Evolutionary conservation across 2,329 filamentous ascomycete genomes (phyloP), one percentile per base, ranked within the genome.

Genomic region (Arthrobotrys conoides): DNA sequence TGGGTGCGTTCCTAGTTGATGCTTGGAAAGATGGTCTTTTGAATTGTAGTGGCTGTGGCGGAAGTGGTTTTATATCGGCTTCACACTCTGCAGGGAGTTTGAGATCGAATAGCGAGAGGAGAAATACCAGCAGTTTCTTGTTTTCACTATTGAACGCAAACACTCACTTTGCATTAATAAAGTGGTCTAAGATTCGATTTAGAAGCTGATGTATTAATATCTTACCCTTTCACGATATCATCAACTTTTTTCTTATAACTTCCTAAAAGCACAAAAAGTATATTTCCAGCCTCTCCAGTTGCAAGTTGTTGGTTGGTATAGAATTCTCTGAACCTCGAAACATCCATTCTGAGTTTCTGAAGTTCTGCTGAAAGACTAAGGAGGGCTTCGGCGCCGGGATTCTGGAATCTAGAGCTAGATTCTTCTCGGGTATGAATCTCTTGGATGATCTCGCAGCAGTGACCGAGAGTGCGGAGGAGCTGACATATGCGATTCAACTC

Each of bases 401-500:
- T 20, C 2, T 49, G 36, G 33, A 33, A 9, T 27, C 20, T 41
- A 20, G 36, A 27, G 14, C 10, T 48, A 20, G n/a, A 2, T 6
- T 14, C 14, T 3, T 46, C 41, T 30, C 69, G 57, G 12, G 41
- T 12, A 18, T 63, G 20, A 0, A 76, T 44, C n/a, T 64, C 44
- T 18, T 70, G 72, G 24, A 76, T 66, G 12, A 76, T 55, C 38
- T 68, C 53, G 49, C 64, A 53, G 18, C 65, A 76, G 30, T 76
- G 72, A 6, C 27, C 27, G 14, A 76, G 55, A 10, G 65, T 66
- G 24, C 20, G 46, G 20, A 76, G 65, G 14, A 76, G 38, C 9
- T 76, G 65, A 14, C 46, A 76, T 8, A 76, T 30, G 5, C 57
- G 65, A 27, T 76, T 76, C 0, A 76, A 44, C 20, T 76, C 72